These are phyloP conservation scores for Biscogniauxia mediterranea DNA, from an alignment of 2,329 filamentous ascomycete species.

Conservation along the genomic window DNA sequence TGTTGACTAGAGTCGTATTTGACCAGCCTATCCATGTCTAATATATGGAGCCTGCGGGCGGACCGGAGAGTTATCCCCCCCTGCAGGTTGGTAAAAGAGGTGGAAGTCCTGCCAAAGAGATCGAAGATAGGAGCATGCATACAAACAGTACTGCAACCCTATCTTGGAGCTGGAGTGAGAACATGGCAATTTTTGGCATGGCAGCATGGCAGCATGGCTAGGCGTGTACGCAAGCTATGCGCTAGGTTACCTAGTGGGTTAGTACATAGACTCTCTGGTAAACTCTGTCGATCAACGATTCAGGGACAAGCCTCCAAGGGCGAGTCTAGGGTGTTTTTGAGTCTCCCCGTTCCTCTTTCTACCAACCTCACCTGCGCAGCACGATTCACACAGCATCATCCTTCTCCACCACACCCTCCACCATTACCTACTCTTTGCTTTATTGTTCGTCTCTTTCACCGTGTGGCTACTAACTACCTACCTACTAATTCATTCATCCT, in stretches of 20 bases:
- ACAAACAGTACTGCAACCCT: not conserved
- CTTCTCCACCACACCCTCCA: constrained; percentile 16
- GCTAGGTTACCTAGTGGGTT: too few species aligned
- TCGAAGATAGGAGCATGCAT: not conserved
- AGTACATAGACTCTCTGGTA: not conserved
- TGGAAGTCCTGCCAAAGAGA: not conserved
- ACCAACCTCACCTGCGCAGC: constrained; percentile 8
- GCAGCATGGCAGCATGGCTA: not conserved
- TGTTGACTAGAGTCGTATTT: not conserved
- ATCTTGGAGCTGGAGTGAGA: not conserved
- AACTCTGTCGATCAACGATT: not conserved
- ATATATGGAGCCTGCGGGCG: not conserved
- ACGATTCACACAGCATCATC: constrained; percentile 17
- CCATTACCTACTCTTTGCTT: constrained; percentile 12
- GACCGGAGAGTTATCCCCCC: not conserved
- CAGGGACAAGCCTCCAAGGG: not conserved
- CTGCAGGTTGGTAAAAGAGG: not conserved
- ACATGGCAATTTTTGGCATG: too few species aligned
- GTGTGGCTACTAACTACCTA: constrained; percentile 12
- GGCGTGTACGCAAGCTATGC: not conserved
- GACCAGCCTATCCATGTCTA: not conserved
- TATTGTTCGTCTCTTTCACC: constrained; percentile 8
- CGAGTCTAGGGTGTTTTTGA: constrained; percentile 8
- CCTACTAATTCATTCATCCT: constrained; percentile 10
- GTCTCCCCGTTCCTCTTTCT: not conserved